Evolutionary conservation across 176 grass and related monocot genomes (phyloP), one percentile per base, ranked within the genome.

Genomic region (Cenchrus purpureus): DNA sequence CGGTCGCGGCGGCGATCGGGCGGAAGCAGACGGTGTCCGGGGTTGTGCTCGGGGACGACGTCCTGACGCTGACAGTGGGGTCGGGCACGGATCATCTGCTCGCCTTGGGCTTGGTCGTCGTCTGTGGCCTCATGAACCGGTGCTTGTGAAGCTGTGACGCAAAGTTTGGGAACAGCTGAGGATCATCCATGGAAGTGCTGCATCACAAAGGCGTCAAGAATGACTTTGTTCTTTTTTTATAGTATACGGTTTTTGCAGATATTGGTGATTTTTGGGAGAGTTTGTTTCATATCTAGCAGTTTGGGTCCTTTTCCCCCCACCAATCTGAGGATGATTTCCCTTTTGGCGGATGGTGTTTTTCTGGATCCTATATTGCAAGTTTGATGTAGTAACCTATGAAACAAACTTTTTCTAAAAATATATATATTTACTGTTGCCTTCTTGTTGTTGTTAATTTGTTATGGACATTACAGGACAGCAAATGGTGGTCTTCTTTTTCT

Each of bases 121-220:
- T 95, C 22, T 88, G 91, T 45, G 93, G 86, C 75, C 95, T 97
- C 11, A 90, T 94, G 65, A 91, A 73, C 68, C 64, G 66, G 1
- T 51, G 67, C 75, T 34, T 87, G 84, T 87, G 74, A 83, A 12
- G 12, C 2, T 25, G 10, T n/a, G 12, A 71, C 4, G 37, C 37
- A 40, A 40, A 40, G 34, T 34, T 34, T 34, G 34, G 34, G 34
- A 34, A 67, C 3, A 4, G 19, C 29, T 7, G 57, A 43, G 20
- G 20, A 45, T n/a, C 9, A 19, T 60, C 57, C 57, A 60, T 83
- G 63, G 8, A 60, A 22, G 8, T 60, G 58, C 56, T 49, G n/a
- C 45, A 50, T 28, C 75, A 64, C 57, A 59, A 20, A 59, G 57
- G 58, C 17, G 58, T 10, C 56, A 64, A 59, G 32, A 20, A 58